Evolutionary conservation across 441 rosid species (phyloP).

Genomic region (Syzygium malaccense): DNA sequence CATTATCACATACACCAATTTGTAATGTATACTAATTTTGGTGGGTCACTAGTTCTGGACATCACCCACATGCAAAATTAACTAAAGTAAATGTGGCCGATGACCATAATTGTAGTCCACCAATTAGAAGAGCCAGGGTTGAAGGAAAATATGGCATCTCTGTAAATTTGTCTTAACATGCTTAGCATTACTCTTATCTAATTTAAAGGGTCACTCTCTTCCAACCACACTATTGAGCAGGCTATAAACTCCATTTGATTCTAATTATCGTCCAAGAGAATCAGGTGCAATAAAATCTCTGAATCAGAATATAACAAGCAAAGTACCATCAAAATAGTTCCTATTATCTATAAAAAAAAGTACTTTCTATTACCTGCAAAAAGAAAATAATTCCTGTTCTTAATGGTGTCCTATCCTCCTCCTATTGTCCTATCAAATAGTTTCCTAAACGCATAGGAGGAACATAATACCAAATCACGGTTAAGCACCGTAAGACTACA

Average conservation of each 20-base stretch:
- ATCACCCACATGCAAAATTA: neutral
- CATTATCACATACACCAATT: neutral
- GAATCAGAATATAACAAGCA: neutral
- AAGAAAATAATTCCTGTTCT: neutral
- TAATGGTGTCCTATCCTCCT: neutral
- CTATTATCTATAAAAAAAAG: neutral
- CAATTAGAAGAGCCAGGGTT: neutral
- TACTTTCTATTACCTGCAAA: neutral
- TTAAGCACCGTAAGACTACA: neutral
- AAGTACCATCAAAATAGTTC: neutral
- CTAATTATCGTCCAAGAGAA: neutral
- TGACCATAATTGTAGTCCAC: neutral
- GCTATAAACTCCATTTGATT: neutral
- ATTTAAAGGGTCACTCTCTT: neutral
- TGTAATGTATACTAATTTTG: neutral
- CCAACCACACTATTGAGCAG: neutral
- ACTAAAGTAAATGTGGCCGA: neutral
- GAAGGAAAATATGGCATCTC: neutral
- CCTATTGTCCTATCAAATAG: neutral
- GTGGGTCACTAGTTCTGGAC: neutral
- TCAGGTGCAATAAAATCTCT: neutral
- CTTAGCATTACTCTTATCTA: neutral
- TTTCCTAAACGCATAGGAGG: neutral
- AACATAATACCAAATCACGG: neutral
- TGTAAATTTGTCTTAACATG: neutral